Conservation (phyloP, 2,329 filamentous ascomycete species). For the Thielaviopsis euricoi region DNA sequence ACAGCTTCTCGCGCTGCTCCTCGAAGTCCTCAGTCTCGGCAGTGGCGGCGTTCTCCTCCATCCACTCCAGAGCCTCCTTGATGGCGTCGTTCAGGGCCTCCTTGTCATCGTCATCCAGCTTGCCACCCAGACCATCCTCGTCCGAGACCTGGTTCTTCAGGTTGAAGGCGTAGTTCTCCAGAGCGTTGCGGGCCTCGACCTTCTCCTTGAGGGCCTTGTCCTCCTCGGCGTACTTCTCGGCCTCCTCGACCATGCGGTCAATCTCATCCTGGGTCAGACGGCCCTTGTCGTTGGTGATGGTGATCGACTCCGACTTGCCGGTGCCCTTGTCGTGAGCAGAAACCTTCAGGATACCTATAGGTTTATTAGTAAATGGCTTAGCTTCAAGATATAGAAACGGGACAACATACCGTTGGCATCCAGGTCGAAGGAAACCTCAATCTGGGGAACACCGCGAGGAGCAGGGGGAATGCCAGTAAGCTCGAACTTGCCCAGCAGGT, state of each 20-base stretch:
- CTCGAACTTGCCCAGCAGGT: slow-evolving; percentile 95
- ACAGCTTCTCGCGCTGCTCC: slow-evolving; percentile 99
- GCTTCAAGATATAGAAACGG: not conserved
- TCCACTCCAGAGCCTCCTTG: slow-evolving; percentile 94
- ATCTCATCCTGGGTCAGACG: slow-evolving; percentile 94
- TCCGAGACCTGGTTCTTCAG: slow-evolving; percentile 99
- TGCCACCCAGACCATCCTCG: slow-evolving; percentile 88
- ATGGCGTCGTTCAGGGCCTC: slow-evolving; percentile 86
- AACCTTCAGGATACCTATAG: slow-evolving; percentile 64
- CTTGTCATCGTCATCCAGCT: slow-evolving; percentile 98
- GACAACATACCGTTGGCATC: slow-evolving; percentile 62
- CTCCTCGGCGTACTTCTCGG: slow-evolving; percentile 97
- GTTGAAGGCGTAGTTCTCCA: slow-evolving; percentile 98
- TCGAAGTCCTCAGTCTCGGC: slow-evolving; percentile 90
- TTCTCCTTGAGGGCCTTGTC: slow-evolving; percentile 96
- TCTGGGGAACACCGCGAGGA: slow-evolving; percentile 91
- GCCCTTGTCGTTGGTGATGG: slow-evolving; percentile 99
- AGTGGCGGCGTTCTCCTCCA: slow-evolving; percentile 80
- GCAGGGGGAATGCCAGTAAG: slow-evolving; percentile 89
- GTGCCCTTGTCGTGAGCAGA: slow-evolving; percentile 95
- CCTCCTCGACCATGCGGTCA: slow-evolving; percentile 96
- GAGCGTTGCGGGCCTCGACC: slow-evolving; percentile 88
- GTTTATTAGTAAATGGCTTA: not conserved
- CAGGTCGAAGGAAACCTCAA: slow-evolving; percentile 94
- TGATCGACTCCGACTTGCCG: slow-evolving; percentile 92